Conservation (phyloP, 1,284 basidiomycete genomes). For the Uromyces viciae-fabae region DNA sequence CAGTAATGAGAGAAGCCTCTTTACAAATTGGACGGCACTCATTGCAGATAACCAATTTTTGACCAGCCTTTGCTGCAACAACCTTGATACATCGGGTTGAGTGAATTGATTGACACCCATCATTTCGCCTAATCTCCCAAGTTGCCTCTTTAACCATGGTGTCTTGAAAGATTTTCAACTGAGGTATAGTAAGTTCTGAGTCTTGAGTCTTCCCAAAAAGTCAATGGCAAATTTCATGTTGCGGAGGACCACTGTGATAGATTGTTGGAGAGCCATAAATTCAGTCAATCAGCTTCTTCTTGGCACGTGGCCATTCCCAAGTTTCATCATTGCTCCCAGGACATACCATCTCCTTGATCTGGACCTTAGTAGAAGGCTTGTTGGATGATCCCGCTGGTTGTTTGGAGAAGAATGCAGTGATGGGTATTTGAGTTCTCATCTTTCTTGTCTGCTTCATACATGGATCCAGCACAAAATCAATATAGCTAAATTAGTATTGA, state of each 20-base stretch:
- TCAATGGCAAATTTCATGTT: neutral
- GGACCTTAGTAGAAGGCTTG: neutral
- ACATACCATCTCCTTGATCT: neutral
- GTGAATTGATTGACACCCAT: conserved; percentile 4
- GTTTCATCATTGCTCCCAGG: conserved; percentile 9
- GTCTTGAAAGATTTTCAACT: neutral
- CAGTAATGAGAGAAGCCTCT: neutral
- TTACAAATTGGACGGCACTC: neutral
- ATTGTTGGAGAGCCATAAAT: neutral
- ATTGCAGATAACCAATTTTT: neutral
- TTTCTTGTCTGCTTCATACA: too few species aligned
- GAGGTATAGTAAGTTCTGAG: neutral
- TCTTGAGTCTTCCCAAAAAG: neutral
- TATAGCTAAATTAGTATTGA: too few species aligned
- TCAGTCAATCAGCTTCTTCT: neutral
- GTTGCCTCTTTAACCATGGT: neutral
- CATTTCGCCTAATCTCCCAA: conserved; percentile 4
- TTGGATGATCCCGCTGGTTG: too few species aligned
- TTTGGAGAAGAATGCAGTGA: too few species aligned
- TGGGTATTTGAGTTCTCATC: too few species aligned
- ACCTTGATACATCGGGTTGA: neutral
- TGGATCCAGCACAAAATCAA: too few species aligned
- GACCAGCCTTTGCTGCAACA: neutral
- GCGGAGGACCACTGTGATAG: neutral
- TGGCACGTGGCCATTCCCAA: neutral